A percentile compares a stretch with the other conserved stretches of the same genome.
phyloP scores from a whole-genome alignment of 2,329 filamentous ascomycete genomes.

The Trichoderma arundinaceum region DNA sequence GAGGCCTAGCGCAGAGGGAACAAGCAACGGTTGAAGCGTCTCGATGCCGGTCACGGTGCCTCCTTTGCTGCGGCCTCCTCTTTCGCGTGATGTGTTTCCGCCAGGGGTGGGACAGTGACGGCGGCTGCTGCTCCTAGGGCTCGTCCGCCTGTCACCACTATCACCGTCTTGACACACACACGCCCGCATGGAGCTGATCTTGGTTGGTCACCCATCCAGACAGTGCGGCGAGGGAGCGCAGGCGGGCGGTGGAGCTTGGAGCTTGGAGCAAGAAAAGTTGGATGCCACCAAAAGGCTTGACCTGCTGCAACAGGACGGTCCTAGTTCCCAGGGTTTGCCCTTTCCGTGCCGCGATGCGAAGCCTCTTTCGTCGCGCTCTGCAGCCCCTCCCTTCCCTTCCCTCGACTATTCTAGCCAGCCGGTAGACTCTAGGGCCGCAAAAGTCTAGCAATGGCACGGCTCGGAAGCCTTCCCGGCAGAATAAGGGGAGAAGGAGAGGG shows the following conservation, averaged over 20 bases:
- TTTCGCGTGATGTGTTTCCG: conserved; percentile 24
- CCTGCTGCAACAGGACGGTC: conserved; percentile 1
- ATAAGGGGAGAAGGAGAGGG: conserved; percentile 2
- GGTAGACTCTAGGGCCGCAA: conserved; percentile 3
- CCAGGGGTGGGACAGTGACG: conserved; percentile 24
- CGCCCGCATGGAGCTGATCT: conserved; percentile 27
- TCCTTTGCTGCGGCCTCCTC: conserved; percentile 11
- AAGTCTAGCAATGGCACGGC: conserved; percentile 20
- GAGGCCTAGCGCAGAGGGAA: conserved; percentile 22
- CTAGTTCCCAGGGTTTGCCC: conserved; percentile 2
- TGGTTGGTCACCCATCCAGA: conserved; percentile 21
- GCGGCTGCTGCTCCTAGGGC: conserved; percentile 12
- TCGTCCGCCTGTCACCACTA: conserved; percentile 23
- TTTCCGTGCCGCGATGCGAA: conserved; percentile 14
- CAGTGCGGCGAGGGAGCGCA: conserved; percentile 11
- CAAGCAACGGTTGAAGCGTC: conserved; percentile 8
- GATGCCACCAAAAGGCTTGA: conserved; percentile 22
- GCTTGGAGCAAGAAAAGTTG: conserved; percentile 1
- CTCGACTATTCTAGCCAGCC: background rate
- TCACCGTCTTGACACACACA: conserved; percentile 27
- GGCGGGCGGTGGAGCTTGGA: conserved; percentile 15
- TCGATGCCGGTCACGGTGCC: conserved; percentile 1
- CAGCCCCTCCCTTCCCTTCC: conserved; percentile 14
- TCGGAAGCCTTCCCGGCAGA: conserved; percentile 26
- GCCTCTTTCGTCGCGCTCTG: conserved; percentile 20